phyloP scores from a whole-genome alignment of 2,329 filamentous ascomycete species.

The Amauroascus verrucosus region DNA sequence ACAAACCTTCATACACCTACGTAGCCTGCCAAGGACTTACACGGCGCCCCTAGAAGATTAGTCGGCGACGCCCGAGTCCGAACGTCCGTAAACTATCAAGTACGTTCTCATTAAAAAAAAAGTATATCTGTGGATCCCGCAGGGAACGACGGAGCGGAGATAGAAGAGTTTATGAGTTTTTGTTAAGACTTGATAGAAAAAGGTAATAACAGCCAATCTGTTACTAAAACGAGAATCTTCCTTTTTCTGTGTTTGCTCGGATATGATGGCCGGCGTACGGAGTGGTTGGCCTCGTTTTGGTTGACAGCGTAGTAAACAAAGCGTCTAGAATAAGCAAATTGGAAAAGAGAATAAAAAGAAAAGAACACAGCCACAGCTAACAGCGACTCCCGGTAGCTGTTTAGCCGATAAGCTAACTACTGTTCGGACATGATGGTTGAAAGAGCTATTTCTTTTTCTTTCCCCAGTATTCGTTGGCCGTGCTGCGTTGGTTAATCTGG shows the following conservation, averaged over 20 bases:
- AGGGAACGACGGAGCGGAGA: constrained; percentile 6
- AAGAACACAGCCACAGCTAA: background rate
- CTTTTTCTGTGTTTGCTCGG: background rate
- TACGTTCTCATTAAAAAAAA: background rate
- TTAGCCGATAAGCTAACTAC: background rate
- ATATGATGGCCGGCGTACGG: background rate
- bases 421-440: background rate
- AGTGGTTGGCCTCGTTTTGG: background rate
- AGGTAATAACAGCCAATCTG: background rate
- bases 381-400: constrained; percentile 4
- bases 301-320: background rate
- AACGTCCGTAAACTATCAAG: background rate
- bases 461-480: background rate
- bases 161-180: constrained; percentile 5
- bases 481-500: background rate
- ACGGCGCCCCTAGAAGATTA: background rate
- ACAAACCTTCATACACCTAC: background rate
- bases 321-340: background rate
- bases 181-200: background rate
- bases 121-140: background rate
- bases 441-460: background rate
- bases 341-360: background rate
- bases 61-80: background rate
- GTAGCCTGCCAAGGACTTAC: background rate
- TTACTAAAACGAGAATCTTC: background rate